Conservation (phyloP, 2,329 filamentous ascomycete species). For the Fusarium sp. region DNA sequence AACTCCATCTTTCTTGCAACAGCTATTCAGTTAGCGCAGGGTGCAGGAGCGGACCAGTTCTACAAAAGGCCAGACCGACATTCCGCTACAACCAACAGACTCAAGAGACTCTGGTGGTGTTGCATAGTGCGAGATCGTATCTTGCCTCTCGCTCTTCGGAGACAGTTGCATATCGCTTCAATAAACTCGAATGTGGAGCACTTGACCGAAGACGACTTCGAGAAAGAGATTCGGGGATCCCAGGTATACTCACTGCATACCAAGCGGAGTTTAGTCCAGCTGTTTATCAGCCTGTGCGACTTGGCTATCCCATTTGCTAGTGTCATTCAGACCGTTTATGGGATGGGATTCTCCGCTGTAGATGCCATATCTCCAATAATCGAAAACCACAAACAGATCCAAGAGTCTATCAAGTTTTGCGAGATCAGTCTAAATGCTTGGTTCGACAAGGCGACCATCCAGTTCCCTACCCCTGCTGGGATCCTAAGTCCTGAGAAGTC, state of each 20-base stretch:
- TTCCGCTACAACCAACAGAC: accelerated
- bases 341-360: not conserved
- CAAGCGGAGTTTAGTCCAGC: accelerated
- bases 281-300: not conserved
- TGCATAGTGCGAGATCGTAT: not conserved
- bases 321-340: not conserved
- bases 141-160: not conserved
- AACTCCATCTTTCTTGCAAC: not conserved
- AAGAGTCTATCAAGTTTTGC: not conserved
- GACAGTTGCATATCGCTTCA: not conserved
- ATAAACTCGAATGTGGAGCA: not conserved
- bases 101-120: not conserved
- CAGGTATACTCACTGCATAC: not conserved
- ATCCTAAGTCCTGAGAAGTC: constrained; percentile 3
- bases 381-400: accelerated
- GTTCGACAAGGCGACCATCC: not conserved
- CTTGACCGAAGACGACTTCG: not conserved
- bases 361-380: not conserved
- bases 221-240: accelerated
- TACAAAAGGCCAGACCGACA: not conserved
- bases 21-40: not conserved
- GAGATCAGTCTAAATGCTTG: not conserved
- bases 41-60: not conserved
- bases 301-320: not conserved
- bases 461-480: constrained; percentile 12